Conservation (phyloP, 768 basidiomycete species). For the Serendipita sp. region DNA sequence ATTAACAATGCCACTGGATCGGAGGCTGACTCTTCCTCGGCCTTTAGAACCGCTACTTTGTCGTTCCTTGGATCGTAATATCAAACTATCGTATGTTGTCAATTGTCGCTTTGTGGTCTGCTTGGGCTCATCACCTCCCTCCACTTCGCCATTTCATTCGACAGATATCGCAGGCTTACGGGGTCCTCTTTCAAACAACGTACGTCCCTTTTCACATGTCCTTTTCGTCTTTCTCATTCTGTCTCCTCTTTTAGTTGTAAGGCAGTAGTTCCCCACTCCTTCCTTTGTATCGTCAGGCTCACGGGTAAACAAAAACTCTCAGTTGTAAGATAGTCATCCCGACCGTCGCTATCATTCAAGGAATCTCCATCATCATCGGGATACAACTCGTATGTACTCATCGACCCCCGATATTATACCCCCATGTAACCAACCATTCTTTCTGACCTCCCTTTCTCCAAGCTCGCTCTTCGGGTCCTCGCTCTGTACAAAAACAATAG, state of each 20-base stretch:
- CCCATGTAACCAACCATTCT: not conserved
- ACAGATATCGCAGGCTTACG: not conserved
- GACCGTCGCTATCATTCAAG: not conserved
- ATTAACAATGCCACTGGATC: not conserved
- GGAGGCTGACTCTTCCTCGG: not conserved
- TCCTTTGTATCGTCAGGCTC: not conserved
- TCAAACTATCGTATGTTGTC: not conserved
- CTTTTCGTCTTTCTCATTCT: not conserved
- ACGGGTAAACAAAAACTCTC: not conserved
- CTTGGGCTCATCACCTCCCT: not conserved
- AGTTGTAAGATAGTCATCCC: not conserved
- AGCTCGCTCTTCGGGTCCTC: constrained; percentile 2
- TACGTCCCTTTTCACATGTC: not conserved
- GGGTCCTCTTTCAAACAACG: not conserved
- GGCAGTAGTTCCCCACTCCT: not conserved
- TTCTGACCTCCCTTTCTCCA: not conserved
- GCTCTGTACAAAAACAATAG: not conserved
- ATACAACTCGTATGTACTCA: not conserved
- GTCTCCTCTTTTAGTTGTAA: not conserved
- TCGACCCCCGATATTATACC: not conserved
- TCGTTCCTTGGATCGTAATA: not conserved
- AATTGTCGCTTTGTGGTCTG: too few relatives aligned
- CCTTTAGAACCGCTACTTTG: not conserved
- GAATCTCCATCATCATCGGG: not conserved
- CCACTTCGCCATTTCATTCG: not conserved